Base-by-base conservation (phyloP, 352 stramenopile genomes). In the Globisporangium camurandrum region DNA sequence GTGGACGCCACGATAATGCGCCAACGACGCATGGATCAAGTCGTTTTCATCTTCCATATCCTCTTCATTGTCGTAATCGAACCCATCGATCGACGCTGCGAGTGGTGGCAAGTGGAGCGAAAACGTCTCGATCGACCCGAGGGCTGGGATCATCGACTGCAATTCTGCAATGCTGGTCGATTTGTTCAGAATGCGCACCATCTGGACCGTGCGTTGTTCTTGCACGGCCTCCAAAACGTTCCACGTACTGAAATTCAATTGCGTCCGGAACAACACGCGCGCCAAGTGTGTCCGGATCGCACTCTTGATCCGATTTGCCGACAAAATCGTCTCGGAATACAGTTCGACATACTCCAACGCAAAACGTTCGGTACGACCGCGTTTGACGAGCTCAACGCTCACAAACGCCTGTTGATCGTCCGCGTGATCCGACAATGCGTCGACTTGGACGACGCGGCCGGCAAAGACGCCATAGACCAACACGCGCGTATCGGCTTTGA, bases 171-270 rank as follows among this genome's bases (percentile, higher is more conserved):
- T 84, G 54, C 78, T 90, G 24, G 78, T 82, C 24, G 76, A 88
- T 33, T 86, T 90, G 66, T 84, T 88, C 6, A 93, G 62, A 44
- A 93, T 90, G n/a, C 75, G 71, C 42, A 93, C 75, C 72, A 88
- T 90, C 44, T 88, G 77, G 24, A 90, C 78, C 3, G 78, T 90
- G 40, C 81, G 75, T 42, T 93, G 81, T 53, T 93, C 81, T 62
- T 93, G 71, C 20, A 89, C 69, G 1, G 78, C 77, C 46, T 93
- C 81, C 14, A 93, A 54, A 30, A 88, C 51, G 50, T 88, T 93
- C 81, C 81, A 93, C 20, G 81, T 93, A 46, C 76, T 88, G 46
- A 93, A 93, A 38, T 93, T 88, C 30, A 93, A 71, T 40, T 88
- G 81, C 19, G 81, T 86, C 3, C 81, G 76, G 57, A 88, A 87